phyloP scores from a whole-genome alignment of 148 eudicot genomes.

The Fallopia convolvulus region DNA sequence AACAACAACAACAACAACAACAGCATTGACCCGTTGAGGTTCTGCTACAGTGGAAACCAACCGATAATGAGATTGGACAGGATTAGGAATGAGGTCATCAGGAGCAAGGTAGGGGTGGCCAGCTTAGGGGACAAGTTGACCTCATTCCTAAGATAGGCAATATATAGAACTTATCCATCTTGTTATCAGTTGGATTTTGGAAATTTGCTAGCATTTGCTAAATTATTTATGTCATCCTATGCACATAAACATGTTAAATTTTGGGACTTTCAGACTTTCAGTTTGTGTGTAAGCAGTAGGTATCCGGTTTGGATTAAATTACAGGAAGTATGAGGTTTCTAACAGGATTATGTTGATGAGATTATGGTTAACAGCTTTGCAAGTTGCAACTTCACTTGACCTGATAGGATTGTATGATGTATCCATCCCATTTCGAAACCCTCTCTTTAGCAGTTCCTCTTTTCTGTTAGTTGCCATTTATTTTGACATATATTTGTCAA shows the following conservation, averaged over 20 bases:
- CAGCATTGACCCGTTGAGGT: no score
- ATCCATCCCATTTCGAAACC: background rate
- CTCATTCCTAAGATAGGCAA: background rate
- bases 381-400: background rate
- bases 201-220: background rate
- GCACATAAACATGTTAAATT: background rate
- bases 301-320: background rate
- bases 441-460: background rate
- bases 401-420: background rate
- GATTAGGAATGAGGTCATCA: no score
- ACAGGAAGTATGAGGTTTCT: background rate
- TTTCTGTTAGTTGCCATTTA: background rate
- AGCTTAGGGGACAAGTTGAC: no score
- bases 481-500: background rate
- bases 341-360: background rate
- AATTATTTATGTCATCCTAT: background rate
- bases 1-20: no score
- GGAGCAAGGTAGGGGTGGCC: no score
- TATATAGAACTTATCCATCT: background rate
- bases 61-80: no score
- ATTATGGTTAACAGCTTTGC: background rate
- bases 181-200: background rate
- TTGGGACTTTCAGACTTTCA: background rate
- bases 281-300: background rate
- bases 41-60: no score